phyloP scores from a whole-genome alignment of 2,329 filamentous ascomycete species.

The Ilyonectria mors-panacis region DNA sequence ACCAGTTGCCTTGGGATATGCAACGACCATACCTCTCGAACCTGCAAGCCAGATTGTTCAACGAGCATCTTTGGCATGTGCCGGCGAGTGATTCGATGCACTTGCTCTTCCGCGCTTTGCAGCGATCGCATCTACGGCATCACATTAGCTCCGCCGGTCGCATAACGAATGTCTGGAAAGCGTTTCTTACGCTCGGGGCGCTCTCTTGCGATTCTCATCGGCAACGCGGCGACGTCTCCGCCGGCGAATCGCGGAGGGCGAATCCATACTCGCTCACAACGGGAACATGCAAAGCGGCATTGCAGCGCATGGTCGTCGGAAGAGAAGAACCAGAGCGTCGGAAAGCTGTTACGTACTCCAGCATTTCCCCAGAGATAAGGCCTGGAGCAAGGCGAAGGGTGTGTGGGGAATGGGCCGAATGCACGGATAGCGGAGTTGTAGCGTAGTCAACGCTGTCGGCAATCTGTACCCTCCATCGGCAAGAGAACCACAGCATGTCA shows the following conservation, averaged over 20 bases:
- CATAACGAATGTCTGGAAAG: neutral
- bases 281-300: neutral
- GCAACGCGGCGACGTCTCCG: constrained; percentile 44
- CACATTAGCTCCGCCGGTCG: constrained; percentile 1
- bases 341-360: constrained; percentile 19
- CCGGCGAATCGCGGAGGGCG: constrained; percentile 28
- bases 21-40: constrained; percentile 32
- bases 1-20: neutral
- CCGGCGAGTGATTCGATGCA: constrained; percentile 50
- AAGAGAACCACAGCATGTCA: constrained; percentile 4
- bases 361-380: constrained; percentile 22
- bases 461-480: constrained; percentile 20
- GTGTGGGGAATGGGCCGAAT: constrained; percentile 23
- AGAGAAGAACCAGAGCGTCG: constrained; percentile 15
- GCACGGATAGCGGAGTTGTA: constrained; percentile 1
- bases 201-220: constrained; percentile 53
- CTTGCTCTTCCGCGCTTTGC: constrained; percentile 54
- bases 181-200: constrained; percentile 45
- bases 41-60: constrained; percentile 41
- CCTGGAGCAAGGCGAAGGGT: neutral
- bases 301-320: constrained; percentile 2
- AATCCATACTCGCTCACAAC: constrained; percentile 23
- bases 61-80: constrained; percentile 48
- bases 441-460: constrained; percentile 8
- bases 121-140: constrained; percentile 47